Conservation (phyloP, 805 yeast genomes). For the Saturnispora ahearnii region DNA sequence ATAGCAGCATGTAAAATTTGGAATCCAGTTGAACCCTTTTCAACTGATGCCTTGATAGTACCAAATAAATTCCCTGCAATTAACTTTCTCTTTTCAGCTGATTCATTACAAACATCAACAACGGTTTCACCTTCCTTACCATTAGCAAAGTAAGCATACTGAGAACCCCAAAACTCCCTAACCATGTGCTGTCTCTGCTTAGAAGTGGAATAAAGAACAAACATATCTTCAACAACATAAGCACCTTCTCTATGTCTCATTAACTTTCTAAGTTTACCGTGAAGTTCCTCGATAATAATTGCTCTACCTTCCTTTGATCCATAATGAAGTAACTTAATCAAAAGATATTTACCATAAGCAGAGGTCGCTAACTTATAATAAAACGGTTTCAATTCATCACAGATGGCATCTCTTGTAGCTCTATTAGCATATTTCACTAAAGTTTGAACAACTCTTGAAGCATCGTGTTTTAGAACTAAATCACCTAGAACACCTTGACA, state of each 20-base stretch:
- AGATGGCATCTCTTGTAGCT: slow-evolving; percentile 66
- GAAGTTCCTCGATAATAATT: slow-evolving; percentile 70
- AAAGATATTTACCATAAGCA: slow-evolving; percentile 85
- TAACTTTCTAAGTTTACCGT: slow-evolving; percentile 81
- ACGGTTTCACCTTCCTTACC: slow-evolving; percentile 56
- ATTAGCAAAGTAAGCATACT: slow-evolving; percentile 83
- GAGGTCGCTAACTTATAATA: slow-evolving; percentile 81
- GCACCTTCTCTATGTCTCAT: slow-evolving; percentile 99
- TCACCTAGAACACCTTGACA: slow-evolving; percentile 72
- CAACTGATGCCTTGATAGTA: slow-evolving; percentile 83
- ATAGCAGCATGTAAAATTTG: slow-evolving; percentile 93
- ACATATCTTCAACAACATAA: slow-evolving; percentile 90
- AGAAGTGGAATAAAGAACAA: slow-evolving; percentile 70
- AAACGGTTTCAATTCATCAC: slow-evolving; percentile 59
- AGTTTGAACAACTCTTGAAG: slow-evolving; percentile 93
- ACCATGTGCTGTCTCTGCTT: slow-evolving; percentile 86
- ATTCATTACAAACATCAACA: slow-evolving; percentile 54
- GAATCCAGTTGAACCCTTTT: slow-evolving; percentile 94
- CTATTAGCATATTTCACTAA: slow-evolving; percentile 77
- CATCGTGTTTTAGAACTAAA: slow-evolving; percentile 89
- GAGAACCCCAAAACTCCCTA: slow-evolving; percentile 95
- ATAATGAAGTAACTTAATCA: slow-evolving; percentile 84
- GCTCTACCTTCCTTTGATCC: slow-evolving; percentile 79
- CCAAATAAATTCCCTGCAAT: slow-evolving; percentile 69
- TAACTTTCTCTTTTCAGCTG: slow-evolving; percentile 69